Evolutionary conservation across 2,329 filamentous ascomycete genomes (phyloP), one percentile per base, ranked within the genome.

Genomic region (Catunica adiposa): DNA sequence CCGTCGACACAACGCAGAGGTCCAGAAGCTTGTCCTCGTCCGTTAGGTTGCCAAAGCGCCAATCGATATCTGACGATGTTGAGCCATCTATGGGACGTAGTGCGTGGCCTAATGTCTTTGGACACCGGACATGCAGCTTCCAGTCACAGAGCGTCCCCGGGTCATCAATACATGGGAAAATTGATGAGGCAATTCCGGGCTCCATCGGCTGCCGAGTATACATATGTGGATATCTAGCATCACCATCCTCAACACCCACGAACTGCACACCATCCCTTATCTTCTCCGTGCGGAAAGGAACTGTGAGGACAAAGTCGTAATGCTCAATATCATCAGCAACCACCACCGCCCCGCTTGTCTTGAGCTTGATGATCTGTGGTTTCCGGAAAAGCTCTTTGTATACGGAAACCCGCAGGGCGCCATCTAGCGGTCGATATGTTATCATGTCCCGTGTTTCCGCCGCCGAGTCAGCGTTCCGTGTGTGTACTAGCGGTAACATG

Each of bases 151-250:
- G 79, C 57, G 86, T 83, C 34, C 82, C 81, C 23, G 84, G 79
- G 64, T 94, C 86, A 65, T 98, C 92, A 54, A 97, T 76, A 66
- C 92, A 97, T 0, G 92, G 92, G 63, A 98, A 98, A 25, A 97
- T 80, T 62, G 84, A 89, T 50, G 83, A 90, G 1, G 88, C 83
- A 17, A 81, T 83, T 29, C 89, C 89, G 0, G 88, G 80, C 59
- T 86, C 83, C 44, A 84, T 72, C 1, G 83, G 85, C 64, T 90
- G 89, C 42, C 83, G 83, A 0, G 90, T 94, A 67, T 94, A 98
- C 51, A 86, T 82, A 70, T 98, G 90, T 0, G 92, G 89, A 66
- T 89, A 98, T 59, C 89, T 79, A 56, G 75, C 74, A 65, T 96
- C 90, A 53, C 82, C 79, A 56, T 83, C 81, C 47, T 88, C 82